These are phyloP conservation scores for Chalciporus chontae DNA, from an alignment of 768 basidiomycete species.

Conservation along the genomic window DNA sequence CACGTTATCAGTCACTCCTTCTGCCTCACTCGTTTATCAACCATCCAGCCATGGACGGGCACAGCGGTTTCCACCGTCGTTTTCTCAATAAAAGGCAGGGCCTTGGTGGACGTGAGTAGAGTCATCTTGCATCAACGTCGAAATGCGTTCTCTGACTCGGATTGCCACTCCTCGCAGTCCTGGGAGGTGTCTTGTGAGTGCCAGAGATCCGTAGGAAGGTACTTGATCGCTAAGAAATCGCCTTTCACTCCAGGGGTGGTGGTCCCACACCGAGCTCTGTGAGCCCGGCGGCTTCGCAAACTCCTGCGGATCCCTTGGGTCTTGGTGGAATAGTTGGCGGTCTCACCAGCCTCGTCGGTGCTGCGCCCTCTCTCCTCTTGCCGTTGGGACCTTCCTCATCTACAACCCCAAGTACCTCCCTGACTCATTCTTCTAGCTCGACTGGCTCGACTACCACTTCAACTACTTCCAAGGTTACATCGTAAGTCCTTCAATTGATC, in stretches of 20 bases:
- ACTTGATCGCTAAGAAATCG: background rate
- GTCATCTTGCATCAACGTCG: background rate
- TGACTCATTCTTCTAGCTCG: slow-evolving; percentile 25
- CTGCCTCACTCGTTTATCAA: slow-evolving; percentile 13
- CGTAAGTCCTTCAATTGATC: slow-evolving; percentile 18
- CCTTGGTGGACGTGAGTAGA: slow-evolving; percentile 27
- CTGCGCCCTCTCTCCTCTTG: slow-evolving; percentile 6
- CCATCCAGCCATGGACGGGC: slow-evolving; percentile 19
- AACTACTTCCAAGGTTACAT: slow-evolving; percentile 10
- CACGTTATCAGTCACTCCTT: slow-evolving; percentile 22
- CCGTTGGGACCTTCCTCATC: slow-evolving; percentile 19
- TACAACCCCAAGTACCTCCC: slow-evolving; percentile 12
- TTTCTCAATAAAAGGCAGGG: slow-evolving; percentile 25
- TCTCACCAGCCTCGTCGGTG: slow-evolving; percentile 15
- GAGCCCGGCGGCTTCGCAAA: slow-evolving; percentile 1
- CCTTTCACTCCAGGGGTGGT: slow-evolving; percentile 11
- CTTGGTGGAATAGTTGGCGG: slow-evolving; percentile 11
- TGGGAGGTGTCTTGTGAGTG: slow-evolving; percentile 25
- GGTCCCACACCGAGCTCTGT: slow-evolving; percentile 1
- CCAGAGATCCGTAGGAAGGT: background rate
- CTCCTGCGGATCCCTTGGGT: background rate
- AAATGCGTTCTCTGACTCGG: background rate
- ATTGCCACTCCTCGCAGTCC: slow-evolving; percentile 6
- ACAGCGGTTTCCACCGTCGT: slow-evolving; percentile 14
- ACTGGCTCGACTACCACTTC: slow-evolving; percentile 22